These are phyloP conservation scores for Cytospora chrysosperma DNA, from an alignment of 2,329 filamentous ascomycete genomes.

Conservation along the genomic window DNA sequence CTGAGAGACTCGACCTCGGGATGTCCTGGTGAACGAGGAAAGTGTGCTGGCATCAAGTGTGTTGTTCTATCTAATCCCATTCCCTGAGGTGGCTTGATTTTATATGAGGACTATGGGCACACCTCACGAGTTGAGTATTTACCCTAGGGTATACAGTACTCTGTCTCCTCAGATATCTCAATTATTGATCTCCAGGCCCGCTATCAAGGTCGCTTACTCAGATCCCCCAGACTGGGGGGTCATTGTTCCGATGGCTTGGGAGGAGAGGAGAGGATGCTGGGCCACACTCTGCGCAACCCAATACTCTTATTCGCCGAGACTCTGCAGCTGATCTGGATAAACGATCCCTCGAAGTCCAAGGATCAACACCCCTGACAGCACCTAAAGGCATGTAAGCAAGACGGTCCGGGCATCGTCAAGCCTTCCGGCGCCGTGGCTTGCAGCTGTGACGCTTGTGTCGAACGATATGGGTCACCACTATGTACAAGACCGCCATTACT, in stretches of 20 bases:
- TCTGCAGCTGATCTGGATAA: neutral
- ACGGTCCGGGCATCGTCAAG: neutral
- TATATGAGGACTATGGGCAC: too few species aligned
- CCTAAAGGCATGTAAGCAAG: neutral
- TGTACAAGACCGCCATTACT: neutral
- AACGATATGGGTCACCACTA: neutral
- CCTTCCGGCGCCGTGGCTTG: neutral
- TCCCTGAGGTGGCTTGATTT: too few species aligned
- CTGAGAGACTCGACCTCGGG: neutral
- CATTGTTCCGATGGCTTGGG: neutral
- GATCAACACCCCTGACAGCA: neutral
- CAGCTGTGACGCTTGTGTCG: neutral
- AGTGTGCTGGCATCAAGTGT: too few species aligned
- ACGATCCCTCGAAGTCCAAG: neutral
- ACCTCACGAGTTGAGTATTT: too few species aligned
- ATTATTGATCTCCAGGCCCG: too few species aligned
- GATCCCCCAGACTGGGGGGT: too few species aligned
- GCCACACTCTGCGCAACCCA: neutral
- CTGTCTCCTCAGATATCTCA: too few species aligned
- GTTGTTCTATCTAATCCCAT: too few species aligned
- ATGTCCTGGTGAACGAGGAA: too few species aligned
- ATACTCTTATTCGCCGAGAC: neutral
- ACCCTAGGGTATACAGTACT: too few species aligned
- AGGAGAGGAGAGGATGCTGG: neutral
- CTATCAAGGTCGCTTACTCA: neutral